A percentile compares a stretch with the other conserved stretches of the same genome.
Conservation (phyloP, 2,329 filamentous ascomycete species). For the Trichoderma harzianum region DNA sequence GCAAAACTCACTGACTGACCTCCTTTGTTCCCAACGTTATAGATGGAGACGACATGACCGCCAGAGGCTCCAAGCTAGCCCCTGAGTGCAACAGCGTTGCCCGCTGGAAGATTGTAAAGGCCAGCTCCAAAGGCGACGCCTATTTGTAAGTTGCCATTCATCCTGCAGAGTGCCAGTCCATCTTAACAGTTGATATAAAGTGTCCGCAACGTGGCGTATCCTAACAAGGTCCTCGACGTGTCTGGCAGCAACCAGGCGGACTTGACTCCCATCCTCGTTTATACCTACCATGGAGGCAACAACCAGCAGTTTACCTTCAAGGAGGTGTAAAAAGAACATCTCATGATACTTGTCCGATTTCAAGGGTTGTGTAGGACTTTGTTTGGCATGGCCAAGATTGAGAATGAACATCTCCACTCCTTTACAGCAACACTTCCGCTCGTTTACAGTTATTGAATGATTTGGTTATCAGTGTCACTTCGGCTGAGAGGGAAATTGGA, state of each 20-base stretch:
- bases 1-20: not conserved
- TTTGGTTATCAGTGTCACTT: not conserved
- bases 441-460: not conserved
- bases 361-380: not conserved
- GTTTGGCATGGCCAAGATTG: not conserved
- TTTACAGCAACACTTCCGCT: not conserved
- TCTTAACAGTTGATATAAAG: not conserved
- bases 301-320: constrained; percentile 11
- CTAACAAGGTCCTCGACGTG: not conserved
- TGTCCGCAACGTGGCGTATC: not conserved
- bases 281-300: not conserved
- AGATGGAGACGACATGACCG: not conserved
- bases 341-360: no score
- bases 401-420: not conserved
- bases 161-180: not conserved
- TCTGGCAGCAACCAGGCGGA: not conserved
- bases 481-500: not conserved
- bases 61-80: not conserved
- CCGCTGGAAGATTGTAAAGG: not conserved
- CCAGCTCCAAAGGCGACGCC: not conserved
- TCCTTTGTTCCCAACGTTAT: not conserved
- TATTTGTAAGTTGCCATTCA: not conserved
- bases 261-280: constrained; percentile 2
- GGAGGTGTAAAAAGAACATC: not conserved
- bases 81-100: not conserved